These are phyloP conservation scores for Ophiocordyceps sinensis DNA, from an alignment of 2,329 filamentous ascomycete genomes.

Conservation along the genomic window DNA sequence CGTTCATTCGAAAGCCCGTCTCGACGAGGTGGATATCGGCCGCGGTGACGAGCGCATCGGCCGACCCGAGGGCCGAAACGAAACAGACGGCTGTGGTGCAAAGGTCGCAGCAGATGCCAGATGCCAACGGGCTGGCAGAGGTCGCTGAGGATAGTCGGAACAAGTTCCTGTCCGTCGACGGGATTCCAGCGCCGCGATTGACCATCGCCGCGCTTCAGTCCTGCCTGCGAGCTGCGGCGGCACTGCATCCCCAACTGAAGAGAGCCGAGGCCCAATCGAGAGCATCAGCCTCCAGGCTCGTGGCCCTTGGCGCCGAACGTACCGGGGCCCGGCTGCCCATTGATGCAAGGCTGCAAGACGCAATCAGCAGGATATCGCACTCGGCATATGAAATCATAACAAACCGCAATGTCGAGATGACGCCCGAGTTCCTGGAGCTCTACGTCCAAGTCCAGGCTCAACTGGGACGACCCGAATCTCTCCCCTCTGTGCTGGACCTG, in stretches of 20 bases:
- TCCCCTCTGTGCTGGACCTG: conserved; percentile 67
- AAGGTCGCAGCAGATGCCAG: conserved; percentile 14
- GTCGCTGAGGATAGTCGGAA: conserved; percentile 27
- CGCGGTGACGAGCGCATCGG: conserved; percentile 5
- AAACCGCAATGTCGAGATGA: conserved; percentile 68
- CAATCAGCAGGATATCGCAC: conserved; percentile 37
- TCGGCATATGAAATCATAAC: conserved; percentile 56
- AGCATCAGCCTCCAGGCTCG: conserved; percentile 38
- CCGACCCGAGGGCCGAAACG: conserved; percentile 2
- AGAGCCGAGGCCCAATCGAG: conserved; percentile 22
- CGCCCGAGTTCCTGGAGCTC: conserved; percentile 51
- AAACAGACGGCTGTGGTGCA: conserved; percentile 6
- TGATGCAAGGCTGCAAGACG: conserved; percentile 23
- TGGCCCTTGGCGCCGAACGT: conserved; percentile 26
- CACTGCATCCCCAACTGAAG: conserved; percentile 25
- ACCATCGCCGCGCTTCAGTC: conserved; percentile 28
- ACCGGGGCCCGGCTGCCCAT: conserved; percentile 16
- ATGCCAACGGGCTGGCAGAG: conserved; percentile 24
- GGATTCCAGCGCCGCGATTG: conserved; percentile 28
- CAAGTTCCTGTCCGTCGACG: conserved; percentile 27
- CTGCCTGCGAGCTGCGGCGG: conserved; percentile 29
- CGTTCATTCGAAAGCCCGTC: conserved; percentile 2
- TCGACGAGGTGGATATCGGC: conserved; percentile 14
- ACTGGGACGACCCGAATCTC: conserved; percentile 57
- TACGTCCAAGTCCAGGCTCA: conserved; percentile 68